These are phyloP conservation scores for Quercus dentata DNA, from an alignment of 306 rosid species.

Conservation along the genomic window DNA sequence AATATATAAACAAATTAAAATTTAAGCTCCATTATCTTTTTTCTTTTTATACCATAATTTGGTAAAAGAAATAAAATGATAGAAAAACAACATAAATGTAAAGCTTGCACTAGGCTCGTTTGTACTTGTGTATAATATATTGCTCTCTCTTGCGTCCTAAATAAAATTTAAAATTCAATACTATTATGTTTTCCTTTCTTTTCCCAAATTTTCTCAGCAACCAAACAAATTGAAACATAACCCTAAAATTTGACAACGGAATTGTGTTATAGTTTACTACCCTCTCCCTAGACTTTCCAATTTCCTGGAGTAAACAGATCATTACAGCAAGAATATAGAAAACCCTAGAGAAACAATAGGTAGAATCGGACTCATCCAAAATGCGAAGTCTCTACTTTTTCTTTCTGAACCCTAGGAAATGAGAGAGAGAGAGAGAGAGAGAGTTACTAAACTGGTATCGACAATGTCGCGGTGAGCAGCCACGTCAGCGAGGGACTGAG, in stretches of 20 bases:
- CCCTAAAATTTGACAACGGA: not conserved
- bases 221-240: not conserved
- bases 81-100: not conserved
- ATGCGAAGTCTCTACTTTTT: not conserved
- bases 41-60: not conserved
- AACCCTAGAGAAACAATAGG: not conserved
- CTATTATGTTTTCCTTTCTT: not conserved
- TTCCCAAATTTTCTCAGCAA: not conserved
- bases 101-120: not conserved
- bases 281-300: not conserved
- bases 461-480: slow-evolving; percentile 97
- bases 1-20: not conserved
- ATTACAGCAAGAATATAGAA: not conserved
- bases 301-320: not conserved
- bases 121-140: not conserved
- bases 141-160: not conserved
- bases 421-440: not conserved
- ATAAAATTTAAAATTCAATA: not conserved
- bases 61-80: not conserved
- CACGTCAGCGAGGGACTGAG: slow-evolving; percentile 86
- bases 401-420: slow-evolving; percentile 28
- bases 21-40: not conserved
- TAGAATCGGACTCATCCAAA: not conserved
- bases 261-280: not conserved
- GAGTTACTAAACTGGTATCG: slow-evolving; percentile 60